Conservation (phyloP, 331 rosid species). For the Quercus phellos region DNA sequence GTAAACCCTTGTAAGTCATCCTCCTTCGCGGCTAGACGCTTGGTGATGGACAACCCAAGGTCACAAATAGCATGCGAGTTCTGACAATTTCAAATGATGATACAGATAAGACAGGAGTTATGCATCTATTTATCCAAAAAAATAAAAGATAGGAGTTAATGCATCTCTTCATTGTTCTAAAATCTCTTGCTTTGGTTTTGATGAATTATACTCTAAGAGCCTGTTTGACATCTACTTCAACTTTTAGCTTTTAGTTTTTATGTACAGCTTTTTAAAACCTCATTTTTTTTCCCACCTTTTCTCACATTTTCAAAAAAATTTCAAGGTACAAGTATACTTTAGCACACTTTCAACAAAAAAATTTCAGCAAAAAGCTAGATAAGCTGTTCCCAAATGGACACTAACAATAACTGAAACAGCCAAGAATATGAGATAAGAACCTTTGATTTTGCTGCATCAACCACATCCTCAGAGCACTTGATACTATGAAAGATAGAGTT, state of each 20-base stretch:
- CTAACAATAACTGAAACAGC: neutral
- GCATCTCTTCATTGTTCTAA: neutral
- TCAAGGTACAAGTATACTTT: no score
- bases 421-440: conserved; percentile 30
- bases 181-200: neutral
- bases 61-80: conserved; percentile 86
- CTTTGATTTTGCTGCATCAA: conserved; percentile 77
- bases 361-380: no score
- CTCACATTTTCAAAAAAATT: no score
- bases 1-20: conserved; percentile 53
- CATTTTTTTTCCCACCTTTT: no score
- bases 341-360: no score
- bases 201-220: neutral
- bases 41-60: conserved; percentile 75
- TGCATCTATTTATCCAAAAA: neutral
- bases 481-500: conserved; percentile 64
- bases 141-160: conserved; percentile 14
- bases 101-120: conserved; percentile 24
- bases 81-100: conserved; percentile 46
- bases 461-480: conserved; percentile 72
- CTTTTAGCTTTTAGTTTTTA: no score
- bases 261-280: no score
- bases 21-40: conserved; percentile 59
- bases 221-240: no score
- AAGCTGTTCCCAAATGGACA: no score